A percentile compares a stretch with the other conserved stretches of the same genome.
Conservation (phyloP, 441 rosid genomes). For the Theobroma grandiflorum region DNA sequence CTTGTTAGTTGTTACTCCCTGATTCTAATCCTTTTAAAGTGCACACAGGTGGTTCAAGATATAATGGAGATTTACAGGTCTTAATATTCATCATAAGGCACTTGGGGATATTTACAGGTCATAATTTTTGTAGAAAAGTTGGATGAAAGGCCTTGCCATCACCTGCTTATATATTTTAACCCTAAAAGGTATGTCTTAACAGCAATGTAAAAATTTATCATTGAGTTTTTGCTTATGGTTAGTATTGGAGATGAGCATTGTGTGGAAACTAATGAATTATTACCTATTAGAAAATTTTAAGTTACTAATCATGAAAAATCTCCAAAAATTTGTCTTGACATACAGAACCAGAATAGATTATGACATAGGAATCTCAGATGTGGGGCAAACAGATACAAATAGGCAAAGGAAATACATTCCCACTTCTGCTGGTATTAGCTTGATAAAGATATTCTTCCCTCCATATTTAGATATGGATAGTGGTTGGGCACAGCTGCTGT, state of each 20-base stretch:
- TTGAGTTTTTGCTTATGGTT: neutral
- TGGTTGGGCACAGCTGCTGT: neutral
- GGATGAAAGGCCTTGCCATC: neutral
- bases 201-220: neutral
- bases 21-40: neutral
- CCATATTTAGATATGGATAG: neutral
- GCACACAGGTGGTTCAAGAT: neutral
- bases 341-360: neutral
- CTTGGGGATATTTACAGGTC: neutral
- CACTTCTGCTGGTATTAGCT: neutral
- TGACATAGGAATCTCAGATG: neutral
- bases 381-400: neutral
- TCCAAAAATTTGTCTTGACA: neutral
- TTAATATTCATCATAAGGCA: constrained; percentile 3
- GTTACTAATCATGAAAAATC: neutral
- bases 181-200: neutral
- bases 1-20: neutral
- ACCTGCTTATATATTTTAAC: neutral
- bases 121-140: neutral
- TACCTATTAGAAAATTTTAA: neutral
- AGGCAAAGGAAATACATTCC: neutral
- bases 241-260: neutral
- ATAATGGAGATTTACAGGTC: constrained; percentile 1
- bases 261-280: neutral
- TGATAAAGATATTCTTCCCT: neutral